These are phyloP conservation scores for Astrothelium subdiscretum DNA, from an alignment of 495 filamentous ascomycete species.

Conservation along the genomic window DNA sequence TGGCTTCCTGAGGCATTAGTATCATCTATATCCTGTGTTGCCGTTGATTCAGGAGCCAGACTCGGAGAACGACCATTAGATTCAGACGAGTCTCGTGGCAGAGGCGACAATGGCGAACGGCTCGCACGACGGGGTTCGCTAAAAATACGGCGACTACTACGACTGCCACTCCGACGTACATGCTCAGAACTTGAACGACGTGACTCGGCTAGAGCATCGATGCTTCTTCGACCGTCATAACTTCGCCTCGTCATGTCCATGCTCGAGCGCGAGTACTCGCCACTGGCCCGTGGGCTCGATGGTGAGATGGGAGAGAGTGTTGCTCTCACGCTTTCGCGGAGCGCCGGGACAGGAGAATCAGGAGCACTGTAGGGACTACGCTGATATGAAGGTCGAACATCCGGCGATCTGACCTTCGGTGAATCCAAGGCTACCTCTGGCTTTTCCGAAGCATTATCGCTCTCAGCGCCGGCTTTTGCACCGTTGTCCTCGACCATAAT, in stretches of 20 bases:
- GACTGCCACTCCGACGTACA: conserved; percentile 21
- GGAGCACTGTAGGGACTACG: conserved; percentile 20
- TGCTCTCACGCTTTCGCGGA: conserved; percentile 52
- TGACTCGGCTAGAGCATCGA: conserved; percentile 24
- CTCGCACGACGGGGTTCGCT: conserved; percentile 24
- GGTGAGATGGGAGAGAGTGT: conserved; percentile 47
- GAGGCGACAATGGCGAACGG: conserved; percentile 34
- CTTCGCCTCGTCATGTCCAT: conserved; percentile 27
- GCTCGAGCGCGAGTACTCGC: conserved; percentile 24
- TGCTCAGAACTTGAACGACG: conserved; percentile 26
- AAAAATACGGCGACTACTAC: conserved; percentile 38
- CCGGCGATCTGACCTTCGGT: conserved; percentile 1
- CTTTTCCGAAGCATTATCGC: background rate
- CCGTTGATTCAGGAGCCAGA: conserved; percentile 52
- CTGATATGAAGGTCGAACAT: conserved; percentile 6
- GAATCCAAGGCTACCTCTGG: background rate
- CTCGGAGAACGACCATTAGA: conserved; percentile 68
- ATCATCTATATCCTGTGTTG: conserved; percentile 62
- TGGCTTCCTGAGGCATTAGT: conserved; percentile 74
- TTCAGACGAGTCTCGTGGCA: conserved; percentile 57
- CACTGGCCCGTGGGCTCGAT: conserved; percentile 36
- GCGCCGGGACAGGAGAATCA: conserved; percentile 24
- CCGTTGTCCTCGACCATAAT: conserved; percentile 55
- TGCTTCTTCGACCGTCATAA: conserved; percentile 18
- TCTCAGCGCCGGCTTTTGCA: conserved; percentile 1